Conservation (phyloP, 345 rosid species). For the Hirschfeldia incana region DNA sequence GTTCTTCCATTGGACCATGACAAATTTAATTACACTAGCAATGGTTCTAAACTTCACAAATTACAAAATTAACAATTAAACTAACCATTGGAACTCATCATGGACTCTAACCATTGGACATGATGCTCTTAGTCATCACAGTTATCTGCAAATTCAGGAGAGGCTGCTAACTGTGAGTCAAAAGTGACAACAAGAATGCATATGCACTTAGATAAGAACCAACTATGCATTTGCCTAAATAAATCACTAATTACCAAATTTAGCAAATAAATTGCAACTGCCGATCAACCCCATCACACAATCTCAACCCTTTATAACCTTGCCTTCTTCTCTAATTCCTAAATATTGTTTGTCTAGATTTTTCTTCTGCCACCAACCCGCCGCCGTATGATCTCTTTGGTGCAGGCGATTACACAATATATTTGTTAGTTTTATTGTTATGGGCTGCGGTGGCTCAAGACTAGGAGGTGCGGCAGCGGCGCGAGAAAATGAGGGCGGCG, state of each 20-base stretch:
- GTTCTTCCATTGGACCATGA: no score
- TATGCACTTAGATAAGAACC: background rate
- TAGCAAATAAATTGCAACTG: constrained; percentile 27
- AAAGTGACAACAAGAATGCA: background rate
- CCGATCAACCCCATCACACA: constrained; percentile 21
- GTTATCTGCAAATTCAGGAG: background rate
- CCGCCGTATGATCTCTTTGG: constrained; percentile 22
- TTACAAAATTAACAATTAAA: no score
- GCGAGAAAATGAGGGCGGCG: constrained; percentile 16
- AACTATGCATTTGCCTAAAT: constrained; percentile 12
- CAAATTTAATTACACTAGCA: no score
- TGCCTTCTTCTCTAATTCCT: constrained; percentile 9
- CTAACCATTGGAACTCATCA: no score
- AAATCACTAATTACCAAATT: constrained; percentile 24
- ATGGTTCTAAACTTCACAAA: no score
- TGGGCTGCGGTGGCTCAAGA: constrained; percentile 40
- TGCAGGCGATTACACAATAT: constrained; percentile 11
- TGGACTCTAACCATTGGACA: no score
- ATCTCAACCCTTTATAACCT: constrained; percentile 32
- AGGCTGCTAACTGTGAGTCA: background rate
- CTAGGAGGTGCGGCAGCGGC: constrained; percentile 19
- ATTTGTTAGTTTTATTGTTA: constrained; percentile 17
- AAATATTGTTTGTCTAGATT: constrained; percentile 5
- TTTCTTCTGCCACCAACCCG: constrained; percentile 11
- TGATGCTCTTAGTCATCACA: background rate